phyloP scores from a whole-genome alignment of 1,284 basidiomycete genomes.

The Ceratobasidium sp. region DNA sequence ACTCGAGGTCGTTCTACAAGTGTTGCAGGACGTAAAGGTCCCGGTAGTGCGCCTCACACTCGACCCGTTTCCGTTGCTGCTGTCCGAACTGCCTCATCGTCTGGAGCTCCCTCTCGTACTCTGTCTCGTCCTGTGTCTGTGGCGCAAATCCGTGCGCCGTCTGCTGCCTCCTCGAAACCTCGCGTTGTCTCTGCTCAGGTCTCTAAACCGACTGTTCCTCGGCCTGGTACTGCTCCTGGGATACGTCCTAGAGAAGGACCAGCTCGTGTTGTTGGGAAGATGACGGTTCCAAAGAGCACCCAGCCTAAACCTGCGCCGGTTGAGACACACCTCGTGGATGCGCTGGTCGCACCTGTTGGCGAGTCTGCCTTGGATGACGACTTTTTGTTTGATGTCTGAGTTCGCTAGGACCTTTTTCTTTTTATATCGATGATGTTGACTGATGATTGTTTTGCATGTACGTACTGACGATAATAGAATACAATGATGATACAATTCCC shows the following conservation, averaged over 20 bases:
- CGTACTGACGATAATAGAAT: conserved; percentile 11
- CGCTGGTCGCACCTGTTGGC: conserved; percentile 14
- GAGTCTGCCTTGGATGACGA: conserved; percentile 38
- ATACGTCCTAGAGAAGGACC: conserved; percentile 31
- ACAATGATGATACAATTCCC: neutral
- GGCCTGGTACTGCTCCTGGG: conserved; percentile 28
- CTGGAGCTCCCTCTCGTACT: conserved; percentile 26
- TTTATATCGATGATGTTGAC: conserved; percentile 22
- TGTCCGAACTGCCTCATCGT: conserved; percentile 19
- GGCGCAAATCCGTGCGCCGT: conserved; percentile 8
- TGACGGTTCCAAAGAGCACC: conserved; percentile 20
- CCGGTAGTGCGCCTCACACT: conserved; percentile 12
- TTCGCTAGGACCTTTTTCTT: neutral
- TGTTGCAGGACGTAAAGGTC: conserved; percentile 11
- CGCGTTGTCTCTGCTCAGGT: neutral
- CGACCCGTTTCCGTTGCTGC: conserved; percentile 37
- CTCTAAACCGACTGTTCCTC: conserved; percentile 2
- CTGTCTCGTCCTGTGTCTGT: conserved; percentile 9
- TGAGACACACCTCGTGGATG: conserved; percentile 42
- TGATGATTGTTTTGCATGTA: conserved; percentile 14
- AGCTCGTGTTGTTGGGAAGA: conserved; percentile 36
- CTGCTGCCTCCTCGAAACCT: conserved; percentile 18
- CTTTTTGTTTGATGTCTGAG: conserved; percentile 45
- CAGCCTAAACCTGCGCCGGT: conserved; percentile 21
- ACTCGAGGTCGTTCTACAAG: conserved; percentile 28